These are phyloP conservation scores for Neonectria sp. DNA, from an alignment of 2,329 filamentous ascomycete genomes.

Conservation along the genomic window DNA sequence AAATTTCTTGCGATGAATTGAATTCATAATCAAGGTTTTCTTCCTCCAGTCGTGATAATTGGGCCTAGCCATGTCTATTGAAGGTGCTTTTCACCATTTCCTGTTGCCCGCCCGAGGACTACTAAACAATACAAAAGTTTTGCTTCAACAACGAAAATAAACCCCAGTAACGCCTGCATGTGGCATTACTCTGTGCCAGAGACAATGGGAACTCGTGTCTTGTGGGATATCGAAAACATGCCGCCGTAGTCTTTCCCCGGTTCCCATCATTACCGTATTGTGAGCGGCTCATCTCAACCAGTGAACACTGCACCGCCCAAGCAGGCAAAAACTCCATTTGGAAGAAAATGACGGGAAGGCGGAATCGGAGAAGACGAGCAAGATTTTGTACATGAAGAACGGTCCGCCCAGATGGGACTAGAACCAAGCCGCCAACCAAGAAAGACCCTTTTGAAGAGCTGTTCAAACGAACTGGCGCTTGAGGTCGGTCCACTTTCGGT, in stretches of 20 bases:
- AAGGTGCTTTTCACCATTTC: slow-evolving; percentile 24
- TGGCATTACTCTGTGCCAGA: slow-evolving; percentile 23
- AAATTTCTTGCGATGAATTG: slow-evolving; percentile 53
- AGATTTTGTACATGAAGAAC: slow-evolving; percentile 47
- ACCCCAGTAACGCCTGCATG: slow-evolving; percentile 29
- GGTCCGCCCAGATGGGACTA: slow-evolving; percentile 10
- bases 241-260: slow-evolving; percentile 30
- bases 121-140: slow-evolving; percentile 24
- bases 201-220: slow-evolving; percentile 31
- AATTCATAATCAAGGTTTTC: slow-evolving; percentile 49
- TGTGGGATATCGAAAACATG: slow-evolving; percentile 39
- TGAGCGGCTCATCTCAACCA: slow-evolving; percentile 32
- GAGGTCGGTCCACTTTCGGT: slow-evolving; percentile 84
- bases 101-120: slow-evolving; percentile 10
- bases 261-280: slow-evolving; percentile 41
- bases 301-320: slow-evolving; percentile 25
- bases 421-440: slow-evolving; percentile 24
- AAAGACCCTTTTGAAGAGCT: neutral
- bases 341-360: slow-evolving; percentile 24
- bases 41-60: slow-evolving; percentile 37
- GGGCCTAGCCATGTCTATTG: slow-evolving; percentile 14
- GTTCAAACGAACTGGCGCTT: slow-evolving; percentile 69
- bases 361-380: slow-evolving; percentile 26
- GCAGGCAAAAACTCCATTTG: slow-evolving; percentile 28
- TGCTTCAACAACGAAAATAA: slow-evolving; percentile 19